These are phyloP conservation scores for Euphorbia schlechtendalii DNA, from an alignment of 441 rosid genomes.

Conservation along the genomic window DNA sequence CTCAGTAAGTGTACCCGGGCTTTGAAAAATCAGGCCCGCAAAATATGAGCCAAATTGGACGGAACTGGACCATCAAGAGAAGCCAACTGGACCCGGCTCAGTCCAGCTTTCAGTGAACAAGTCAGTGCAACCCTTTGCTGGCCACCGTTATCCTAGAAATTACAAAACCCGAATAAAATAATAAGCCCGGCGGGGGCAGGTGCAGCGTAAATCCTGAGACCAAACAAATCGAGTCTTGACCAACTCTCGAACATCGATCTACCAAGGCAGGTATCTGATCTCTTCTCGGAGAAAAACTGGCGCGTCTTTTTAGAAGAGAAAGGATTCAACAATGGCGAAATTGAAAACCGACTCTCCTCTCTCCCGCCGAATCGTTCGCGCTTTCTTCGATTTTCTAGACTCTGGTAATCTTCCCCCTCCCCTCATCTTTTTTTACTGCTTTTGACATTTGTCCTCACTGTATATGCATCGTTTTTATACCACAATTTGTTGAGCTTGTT, in stretches of 20 bases:
- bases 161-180: too few relatives aligned
- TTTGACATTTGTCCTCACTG: background rate
- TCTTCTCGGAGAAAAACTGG: background rate
- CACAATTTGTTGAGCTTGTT: background rate
- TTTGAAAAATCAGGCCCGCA: too few relatives aligned
- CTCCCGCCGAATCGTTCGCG: constrained; percentile 56
- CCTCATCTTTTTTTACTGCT: background rate
- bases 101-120: too few relatives aligned
- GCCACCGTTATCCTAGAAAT: too few relatives aligned
- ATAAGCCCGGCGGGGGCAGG: background rate
- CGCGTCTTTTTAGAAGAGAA: background rate
- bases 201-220: background rate
- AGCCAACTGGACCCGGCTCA: too few relatives aligned
- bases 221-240: background rate
- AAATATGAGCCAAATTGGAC: too few relatives aligned
- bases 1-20: too few relatives aligned
- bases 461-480: background rate
- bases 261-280: background rate
- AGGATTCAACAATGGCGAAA: constrained; percentile 31
- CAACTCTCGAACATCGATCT: background rate
- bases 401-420: constrained; percentile 33
- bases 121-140: too few relatives aligned
- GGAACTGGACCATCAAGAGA: too few relatives aligned
- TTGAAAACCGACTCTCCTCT: constrained; percentile 56
- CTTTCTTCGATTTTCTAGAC: constrained; percentile 67